These are phyloP conservation scores for Bryopsis sp. DNA, from an alignment of 139 green algal genomes.

Conservation along the genomic window DNA sequence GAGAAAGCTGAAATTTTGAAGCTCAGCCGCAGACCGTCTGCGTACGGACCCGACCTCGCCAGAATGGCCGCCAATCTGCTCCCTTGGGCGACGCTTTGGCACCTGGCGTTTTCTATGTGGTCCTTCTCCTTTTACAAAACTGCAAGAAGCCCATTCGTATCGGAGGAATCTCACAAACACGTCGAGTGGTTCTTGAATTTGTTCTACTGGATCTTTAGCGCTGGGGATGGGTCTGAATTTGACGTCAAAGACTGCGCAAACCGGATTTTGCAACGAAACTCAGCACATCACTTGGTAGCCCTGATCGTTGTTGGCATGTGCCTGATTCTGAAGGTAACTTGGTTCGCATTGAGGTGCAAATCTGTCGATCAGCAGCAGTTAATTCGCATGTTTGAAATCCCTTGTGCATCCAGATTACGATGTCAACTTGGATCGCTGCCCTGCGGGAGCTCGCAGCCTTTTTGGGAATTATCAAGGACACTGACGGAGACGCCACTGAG, in stretches of 20 bases:
- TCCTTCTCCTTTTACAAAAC: conserved; percentile 18
- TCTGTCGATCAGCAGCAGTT: no score
- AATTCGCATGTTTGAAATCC: no score
- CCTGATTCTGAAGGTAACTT: not conserved
- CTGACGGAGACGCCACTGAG: not conserved
- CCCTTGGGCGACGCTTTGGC: conserved; percentile 23
- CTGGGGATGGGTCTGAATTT: not conserved
- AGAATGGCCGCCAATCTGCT: conserved; percentile 21
- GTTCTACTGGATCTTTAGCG: not conserved
- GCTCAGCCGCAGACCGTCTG: conserved; percentile 13
- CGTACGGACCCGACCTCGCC: conserved; percentile 16
- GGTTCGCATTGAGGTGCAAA: no score
- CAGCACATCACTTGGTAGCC: not conserved
- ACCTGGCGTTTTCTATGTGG: conserved; percentile 23
- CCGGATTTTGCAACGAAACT: not conserved
- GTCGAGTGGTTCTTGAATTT: not conserved
- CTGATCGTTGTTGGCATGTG: not conserved
- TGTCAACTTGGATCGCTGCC: not conserved
- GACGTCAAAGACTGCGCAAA: not conserved
- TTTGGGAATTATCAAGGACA: conserved; percentile 5
- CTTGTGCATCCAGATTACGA: no score
- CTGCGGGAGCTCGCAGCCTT: not conserved
- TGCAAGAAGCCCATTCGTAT: not conserved
- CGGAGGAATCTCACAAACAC: not conserved
- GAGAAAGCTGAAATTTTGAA: conserved; percentile 28